Evolutionary conservation across 1,139 yeast genomes (phyloP).

Genomic region (Yamadazyma songkhlaensis): DNA sequence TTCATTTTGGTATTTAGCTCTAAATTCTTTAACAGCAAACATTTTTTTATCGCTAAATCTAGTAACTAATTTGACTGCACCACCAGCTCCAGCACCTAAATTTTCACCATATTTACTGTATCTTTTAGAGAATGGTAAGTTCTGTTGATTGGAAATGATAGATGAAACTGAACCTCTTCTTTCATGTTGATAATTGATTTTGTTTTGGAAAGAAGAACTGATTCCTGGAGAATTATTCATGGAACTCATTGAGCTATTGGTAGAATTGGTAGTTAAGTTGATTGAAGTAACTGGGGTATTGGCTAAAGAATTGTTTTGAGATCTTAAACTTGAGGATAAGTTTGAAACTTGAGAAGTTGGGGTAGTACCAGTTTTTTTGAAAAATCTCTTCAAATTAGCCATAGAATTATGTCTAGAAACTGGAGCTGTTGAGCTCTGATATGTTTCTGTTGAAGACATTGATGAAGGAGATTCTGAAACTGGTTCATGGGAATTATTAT

Average conservation of each 20-base stretch:
- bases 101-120: conserved; percentile 83
- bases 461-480: conserved; percentile 40
- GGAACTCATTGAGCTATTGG: conserved; percentile 32
- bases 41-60: conserved; percentile 66
- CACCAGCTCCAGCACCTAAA: conserved; percentile 96
- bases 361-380: conserved; percentile 45
- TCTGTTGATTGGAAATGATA: conserved; percentile 25
- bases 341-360: conserved; percentile 33
- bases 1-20: conserved; percentile 75
- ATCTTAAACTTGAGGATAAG: conserved; percentile 40
- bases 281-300: conserved; percentile 18
- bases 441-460: conserved; percentile 32
- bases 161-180: conserved; percentile 38
- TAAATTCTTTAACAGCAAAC: conserved; percentile 91
- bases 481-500: conserved; percentile 42
- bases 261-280: conserved; percentile 19
- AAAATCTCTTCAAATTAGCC: conserved; percentile 67
- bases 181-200: conserved; percentile 31
- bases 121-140: conserved; percentile 63
- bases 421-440: background rate
- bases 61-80: conserved; percentile 75
- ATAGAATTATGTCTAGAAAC: conserved; percentile 63
- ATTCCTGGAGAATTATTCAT: conserved; percentile 19
- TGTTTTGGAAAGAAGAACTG: conserved; percentile 23
- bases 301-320: conserved; percentile 19